Percentiles rank a stretch among this genome's conserved stretches.
These are phyloP conservation scores for Pholiota conissans DNA, from an alignment of 768 basidiomycete species.

Conservation along the genomic window DNA sequence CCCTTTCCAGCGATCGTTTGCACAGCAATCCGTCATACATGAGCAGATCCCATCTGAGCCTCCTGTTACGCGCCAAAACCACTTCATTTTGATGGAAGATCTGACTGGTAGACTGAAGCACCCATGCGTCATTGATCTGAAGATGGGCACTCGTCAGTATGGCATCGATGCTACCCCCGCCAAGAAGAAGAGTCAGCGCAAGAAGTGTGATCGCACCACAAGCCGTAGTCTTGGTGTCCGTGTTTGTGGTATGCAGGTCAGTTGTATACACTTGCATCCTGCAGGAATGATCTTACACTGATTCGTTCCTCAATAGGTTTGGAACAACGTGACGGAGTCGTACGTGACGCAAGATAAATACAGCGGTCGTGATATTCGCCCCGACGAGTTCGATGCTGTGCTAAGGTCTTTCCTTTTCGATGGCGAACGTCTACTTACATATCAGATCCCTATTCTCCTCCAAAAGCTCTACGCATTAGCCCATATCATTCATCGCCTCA, in stretches of 20 bases:
- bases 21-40: conserved; percentile 31
- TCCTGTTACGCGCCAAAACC: conserved; percentile 81
- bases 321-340: conserved; percentile 81
- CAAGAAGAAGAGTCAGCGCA: conserved; percentile 98
- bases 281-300: conserved; percentile 9
- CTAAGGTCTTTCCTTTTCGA: conserved; percentile 84
- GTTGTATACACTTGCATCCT: conserved; percentile 26
- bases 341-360: conserved; percentile 97
- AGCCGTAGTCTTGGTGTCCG: conserved; percentile 88
- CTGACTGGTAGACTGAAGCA: conserved; percentile 88
- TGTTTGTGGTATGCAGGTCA: conserved; percentile 98
- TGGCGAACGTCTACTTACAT: conserved; percentile 78
- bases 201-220: conserved; percentile 97
- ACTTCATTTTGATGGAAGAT: conserved; percentile 99
- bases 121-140: conserved; percentile 95
- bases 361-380: conserved; percentile 85
- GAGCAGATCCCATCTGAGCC: conserved; percentile 36
- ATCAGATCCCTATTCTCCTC: conserved; percentile 90
- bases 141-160: conserved; percentile 99
- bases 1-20: conserved; percentile 22
- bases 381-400: conserved; percentile 81
- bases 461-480: conserved; percentile 94
- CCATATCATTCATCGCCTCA: conserved; percentile 82
- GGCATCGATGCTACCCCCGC: conserved; percentile 89
- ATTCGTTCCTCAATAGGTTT: conserved; percentile 60